These are phyloP conservation scores for Hygrocybe coccinea DNA, from an alignment of 768 basidiomycete species.

Conservation along the genomic window DNA sequence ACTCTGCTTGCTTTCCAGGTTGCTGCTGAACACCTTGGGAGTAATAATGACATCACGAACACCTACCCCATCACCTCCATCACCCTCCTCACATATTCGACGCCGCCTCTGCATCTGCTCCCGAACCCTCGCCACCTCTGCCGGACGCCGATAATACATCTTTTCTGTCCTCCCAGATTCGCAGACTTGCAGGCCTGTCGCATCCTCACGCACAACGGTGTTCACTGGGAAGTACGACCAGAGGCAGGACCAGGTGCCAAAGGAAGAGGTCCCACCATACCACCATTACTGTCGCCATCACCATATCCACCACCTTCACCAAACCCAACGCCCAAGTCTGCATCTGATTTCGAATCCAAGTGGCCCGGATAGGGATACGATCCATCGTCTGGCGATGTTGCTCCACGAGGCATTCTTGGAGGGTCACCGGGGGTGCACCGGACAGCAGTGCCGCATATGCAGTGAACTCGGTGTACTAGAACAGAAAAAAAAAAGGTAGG, in stretches of 20 bases:
- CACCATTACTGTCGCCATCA: no score
- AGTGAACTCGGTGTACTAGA: constrained; percentile 77
- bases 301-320: constrained; percentile 12
- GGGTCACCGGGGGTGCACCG: constrained; percentile 56
- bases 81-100: background rate
- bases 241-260: constrained; percentile 58
- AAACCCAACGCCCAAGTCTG: constrained; percentile 31
- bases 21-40: constrained; percentile 83
- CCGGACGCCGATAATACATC: constrained; percentile 27
- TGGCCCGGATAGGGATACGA: background rate
- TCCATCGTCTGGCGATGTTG: constrained; percentile 70
- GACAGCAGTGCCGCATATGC: constrained; percentile 75
- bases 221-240: constrained; percentile 57
- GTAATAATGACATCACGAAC: constrained; percentile 63
- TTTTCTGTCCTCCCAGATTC: constrained; percentile 37
- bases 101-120: background rate
- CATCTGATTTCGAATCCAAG: constrained; percentile 21
- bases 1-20: constrained; percentile 83
- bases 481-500: constrained; percentile 3
- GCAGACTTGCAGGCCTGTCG: constrained; percentile 43
- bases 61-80: background rate
- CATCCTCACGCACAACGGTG: constrained; percentile 44
- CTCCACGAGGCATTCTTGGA: constrained; percentile 73
- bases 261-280: constrained; percentile 22
- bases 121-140: background rate